Evolutionary conservation across 1,284 basidiomycete species (phyloP), one percentile per base, ranked within the genome.

Genomic region (Porogramme epimiltina): DNA sequence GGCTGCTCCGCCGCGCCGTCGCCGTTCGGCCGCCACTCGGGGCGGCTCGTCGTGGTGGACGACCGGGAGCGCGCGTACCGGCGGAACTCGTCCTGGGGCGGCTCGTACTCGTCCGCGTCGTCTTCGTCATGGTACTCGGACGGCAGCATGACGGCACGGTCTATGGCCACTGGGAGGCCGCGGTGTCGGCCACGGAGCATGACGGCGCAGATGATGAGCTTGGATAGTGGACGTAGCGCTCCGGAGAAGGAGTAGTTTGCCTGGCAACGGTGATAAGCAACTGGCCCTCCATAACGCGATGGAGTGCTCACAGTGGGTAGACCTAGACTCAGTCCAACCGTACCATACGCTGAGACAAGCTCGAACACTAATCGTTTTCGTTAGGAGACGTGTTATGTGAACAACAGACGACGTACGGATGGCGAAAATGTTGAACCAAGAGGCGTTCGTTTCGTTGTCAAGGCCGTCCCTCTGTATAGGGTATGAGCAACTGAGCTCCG

Each of bases 131-230:
- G n/a, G 56, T 80, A 82, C 56, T 87, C 85, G 50, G 73, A 73
- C 1, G 88, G 89, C n/a, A 91, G 73, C 68, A 91, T 77, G 47
- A 91, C 80, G 1, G 93, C 91, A 24, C 93, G 87, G 70, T 96
- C 91, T 52, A 97, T 94, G 16, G 93, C 93, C 16, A 90, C 87
- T 0, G 91, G 91, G 4, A 94, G 72, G 33, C 93, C 93, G 42
- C 96, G 85, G 70, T 98, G 95, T 11, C 95, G 81, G 8, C 95
- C 95, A 56, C 95, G 87, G 49, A 98, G 77, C 93, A 98, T 98
- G 59, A 98, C 93, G 3, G 80, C 66, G 60, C 83, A 85, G 19
- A 98, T 67, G 47, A 98, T 86, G 20, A 98, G 77, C 70, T 98
- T 98, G 0, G 93, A 95, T 3, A 97, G 71, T 0, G 88, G 84